A percentile compares a stretch with the other conserved stretches of the same genome.
These are phyloP conservation scores for Chlorella sp. DNA, from an alignment of 139 green algal genomes.

Conservation along the genomic window DNA sequence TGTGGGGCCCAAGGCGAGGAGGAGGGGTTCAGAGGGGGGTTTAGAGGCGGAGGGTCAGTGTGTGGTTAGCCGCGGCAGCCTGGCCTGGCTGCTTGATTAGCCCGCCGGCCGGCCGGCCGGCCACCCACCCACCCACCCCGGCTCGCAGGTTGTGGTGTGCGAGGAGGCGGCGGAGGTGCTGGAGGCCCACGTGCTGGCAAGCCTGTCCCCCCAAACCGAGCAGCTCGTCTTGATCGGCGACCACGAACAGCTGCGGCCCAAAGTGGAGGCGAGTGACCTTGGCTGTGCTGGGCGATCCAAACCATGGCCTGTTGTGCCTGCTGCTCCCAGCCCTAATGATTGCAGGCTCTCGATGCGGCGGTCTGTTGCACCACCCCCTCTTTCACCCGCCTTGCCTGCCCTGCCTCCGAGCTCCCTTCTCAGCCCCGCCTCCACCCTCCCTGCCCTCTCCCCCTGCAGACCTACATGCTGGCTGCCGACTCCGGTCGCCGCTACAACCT, in stretches of 20 bases:
- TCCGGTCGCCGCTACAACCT: slow-evolving; percentile 66
- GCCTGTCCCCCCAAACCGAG: slow-evolving; percentile 62
- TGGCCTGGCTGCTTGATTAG: no score
- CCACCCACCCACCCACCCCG: not conserved
- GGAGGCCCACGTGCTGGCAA: slow-evolving; percentile 92
- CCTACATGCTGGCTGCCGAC: slow-evolving; percentile 90
- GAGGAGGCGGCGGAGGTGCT: slow-evolving; percentile 96
- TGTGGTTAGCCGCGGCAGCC: no score
- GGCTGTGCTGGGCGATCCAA: slow-evolving; percentile 25
- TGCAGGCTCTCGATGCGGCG: no score
- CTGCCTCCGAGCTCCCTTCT: not conserved
- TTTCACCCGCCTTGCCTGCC: not conserved
- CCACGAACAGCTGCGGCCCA: slow-evolving; percentile 96
- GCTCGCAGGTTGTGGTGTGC: slow-evolving; percentile 80
- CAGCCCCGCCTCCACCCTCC: not conserved
- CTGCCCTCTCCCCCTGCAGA: slow-evolving; percentile 61
- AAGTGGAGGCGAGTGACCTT: slow-evolving; percentile 94
- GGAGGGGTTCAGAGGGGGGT: no score
- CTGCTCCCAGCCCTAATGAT: not conserved
- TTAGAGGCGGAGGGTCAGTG: no score
- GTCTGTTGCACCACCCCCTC: no score
- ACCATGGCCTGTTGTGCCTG: not conserved
- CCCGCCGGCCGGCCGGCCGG: not conserved
- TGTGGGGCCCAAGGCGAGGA: slow-evolving; percentile 87
- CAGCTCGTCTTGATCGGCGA: slow-evolving; percentile 89